Conservation (phyloP, 1,139 yeast genomes). For the Sugiyamaella pinicola region DNA sequence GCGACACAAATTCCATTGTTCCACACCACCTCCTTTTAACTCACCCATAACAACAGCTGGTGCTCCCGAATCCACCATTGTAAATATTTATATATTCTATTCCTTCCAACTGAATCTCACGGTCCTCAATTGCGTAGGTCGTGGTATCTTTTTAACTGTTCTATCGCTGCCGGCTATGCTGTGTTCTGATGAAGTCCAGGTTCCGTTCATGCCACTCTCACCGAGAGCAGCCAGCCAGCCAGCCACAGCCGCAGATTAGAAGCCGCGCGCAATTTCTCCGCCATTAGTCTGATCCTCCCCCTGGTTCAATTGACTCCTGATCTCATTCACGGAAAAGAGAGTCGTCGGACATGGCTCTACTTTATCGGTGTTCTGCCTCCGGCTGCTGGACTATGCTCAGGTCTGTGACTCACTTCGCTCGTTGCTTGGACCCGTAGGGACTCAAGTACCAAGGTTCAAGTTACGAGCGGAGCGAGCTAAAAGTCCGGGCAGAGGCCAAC, state of each 20-base stretch:
- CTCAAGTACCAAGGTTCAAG: too few relatives aligned
- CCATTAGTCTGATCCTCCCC: not conserved
- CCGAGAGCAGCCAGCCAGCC: too few relatives aligned
- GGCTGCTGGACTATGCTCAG: not conserved
- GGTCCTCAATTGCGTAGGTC: not conserved
- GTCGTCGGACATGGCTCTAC: too few relatives aligned
- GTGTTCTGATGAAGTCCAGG: not conserved
- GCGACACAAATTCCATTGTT: too few relatives aligned
- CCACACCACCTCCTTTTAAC: constrained; percentile 31
- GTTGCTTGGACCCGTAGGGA: not conserved
- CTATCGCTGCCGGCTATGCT: not conserved
- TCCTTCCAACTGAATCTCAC: not conserved
- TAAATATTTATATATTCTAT: not conserved
- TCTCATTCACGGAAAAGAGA: too few relatives aligned
- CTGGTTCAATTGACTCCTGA: too few relatives aligned
- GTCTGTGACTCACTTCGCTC: not conserved
- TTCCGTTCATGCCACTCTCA: not conserved
- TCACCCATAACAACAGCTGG: constrained; percentile 96
- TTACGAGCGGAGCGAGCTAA: too few relatives aligned
- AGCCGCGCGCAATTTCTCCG: not conserved
- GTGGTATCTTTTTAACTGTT: not conserved
- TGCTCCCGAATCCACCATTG: constrained; percentile 39
- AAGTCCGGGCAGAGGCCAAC: too few relatives aligned
- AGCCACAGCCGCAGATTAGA: not conserved
- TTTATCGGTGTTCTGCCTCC: not conserved